phyloP scores from a whole-genome alignment of 2,329 filamentous ascomycete genomes.

The Ceratocystis variospora region DNA sequence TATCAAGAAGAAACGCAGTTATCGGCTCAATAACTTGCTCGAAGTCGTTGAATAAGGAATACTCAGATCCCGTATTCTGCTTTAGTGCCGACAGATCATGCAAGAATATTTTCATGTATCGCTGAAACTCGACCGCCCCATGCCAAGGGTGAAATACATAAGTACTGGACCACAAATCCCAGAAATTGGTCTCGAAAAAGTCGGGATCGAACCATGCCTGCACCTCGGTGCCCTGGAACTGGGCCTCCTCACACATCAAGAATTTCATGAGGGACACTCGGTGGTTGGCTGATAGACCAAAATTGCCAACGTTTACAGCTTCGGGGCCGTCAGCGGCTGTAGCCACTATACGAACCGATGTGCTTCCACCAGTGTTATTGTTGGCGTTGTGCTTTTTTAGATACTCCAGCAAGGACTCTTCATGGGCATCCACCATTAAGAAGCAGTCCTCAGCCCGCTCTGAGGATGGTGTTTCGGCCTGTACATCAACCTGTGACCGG shows the following conservation, averaged over 20 bases:
- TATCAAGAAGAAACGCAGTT: constrained; percentile 24
- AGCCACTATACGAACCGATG: constrained; percentile 13
- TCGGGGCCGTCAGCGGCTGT: constrained; percentile 8
- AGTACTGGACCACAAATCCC: constrained; percentile 28
- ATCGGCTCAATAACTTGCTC: constrained; percentile 27
- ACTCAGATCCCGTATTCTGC: constrained; percentile 25
- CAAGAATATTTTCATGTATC: constrained; percentile 27
- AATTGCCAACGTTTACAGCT: constrained; percentile 11
- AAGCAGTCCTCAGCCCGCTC: background rate
- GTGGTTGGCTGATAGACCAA: constrained; percentile 17
- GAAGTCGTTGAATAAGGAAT: constrained; percentile 25
- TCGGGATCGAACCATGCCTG: constrained; percentile 20
- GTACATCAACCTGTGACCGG: background rate
- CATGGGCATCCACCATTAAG: background rate
- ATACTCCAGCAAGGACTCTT: constrained; percentile 15
- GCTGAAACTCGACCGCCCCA: constrained; percentile 27
- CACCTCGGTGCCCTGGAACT: constrained; percentile 25
- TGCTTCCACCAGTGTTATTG: background rate
- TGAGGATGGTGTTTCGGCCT: background rate
- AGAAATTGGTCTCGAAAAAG: constrained; percentile 28
- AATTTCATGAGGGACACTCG: constrained; percentile 23
- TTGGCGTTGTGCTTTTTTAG: constrained; percentile 13
- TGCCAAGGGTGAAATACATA: constrained; percentile 29
- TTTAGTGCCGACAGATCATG: constrained; percentile 25
- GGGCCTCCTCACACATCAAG: constrained; percentile 24